Percentiles rank a stretch among this genome's conserved stretches.
phyloP scores from a whole-genome alignment of 257 asterid species.

The Solanum piurae region DNA sequence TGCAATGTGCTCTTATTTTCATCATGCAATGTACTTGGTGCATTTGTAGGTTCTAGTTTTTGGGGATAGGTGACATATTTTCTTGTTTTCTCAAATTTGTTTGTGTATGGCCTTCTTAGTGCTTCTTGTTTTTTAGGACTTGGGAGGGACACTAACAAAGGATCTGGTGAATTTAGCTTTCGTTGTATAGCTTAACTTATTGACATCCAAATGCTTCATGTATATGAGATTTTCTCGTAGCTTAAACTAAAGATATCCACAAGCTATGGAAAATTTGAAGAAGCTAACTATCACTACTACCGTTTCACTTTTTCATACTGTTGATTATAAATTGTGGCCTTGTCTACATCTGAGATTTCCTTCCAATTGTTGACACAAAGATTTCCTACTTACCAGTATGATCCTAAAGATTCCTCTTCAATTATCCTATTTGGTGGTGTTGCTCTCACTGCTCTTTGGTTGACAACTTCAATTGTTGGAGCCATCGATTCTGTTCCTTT shows the following conservation, averaged over 20 bases:
- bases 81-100: neutral
- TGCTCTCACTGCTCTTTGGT: conserved; percentile 44
- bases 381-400: conserved; percentile 30
- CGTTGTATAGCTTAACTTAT: neutral
- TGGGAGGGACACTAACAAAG: neutral
- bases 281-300: neutral
- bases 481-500: conserved; percentile 77
- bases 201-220: neutral
- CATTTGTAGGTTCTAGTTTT: neutral
- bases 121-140: neutral
- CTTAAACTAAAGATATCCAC: neutral
- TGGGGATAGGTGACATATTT: neutral
- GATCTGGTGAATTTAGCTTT: neutral
- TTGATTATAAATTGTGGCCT: neutral
- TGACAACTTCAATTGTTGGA: conserved; percentile 45
- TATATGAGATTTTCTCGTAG: neutral
- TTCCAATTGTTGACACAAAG: conserved; percentile 5
- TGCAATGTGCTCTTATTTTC: neutral
- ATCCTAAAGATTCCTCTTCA: conserved; percentile 31
- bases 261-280: neutral
- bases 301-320: neutral
- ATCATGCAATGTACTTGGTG: neutral
- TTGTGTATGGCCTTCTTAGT: neutral
- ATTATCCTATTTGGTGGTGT: conserved; percentile 46
- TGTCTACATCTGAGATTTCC: neutral